phyloP scores from a whole-genome alignment of 176 grass and related monocot species.

The Triticum monococcum region DNA sequence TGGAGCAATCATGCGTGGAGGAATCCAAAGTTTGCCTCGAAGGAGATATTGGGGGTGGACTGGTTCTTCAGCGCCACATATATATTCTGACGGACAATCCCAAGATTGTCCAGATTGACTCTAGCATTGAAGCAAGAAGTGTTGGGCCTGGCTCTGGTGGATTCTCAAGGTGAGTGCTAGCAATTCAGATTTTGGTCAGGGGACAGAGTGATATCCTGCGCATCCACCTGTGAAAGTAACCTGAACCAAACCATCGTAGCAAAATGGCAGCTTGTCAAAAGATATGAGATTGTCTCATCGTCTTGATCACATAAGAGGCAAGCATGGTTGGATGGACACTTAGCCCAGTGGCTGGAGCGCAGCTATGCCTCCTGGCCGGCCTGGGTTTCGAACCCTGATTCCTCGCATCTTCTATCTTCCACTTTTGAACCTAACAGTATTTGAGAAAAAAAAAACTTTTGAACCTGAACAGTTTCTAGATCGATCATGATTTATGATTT shows the following conservation, averaged over 20 bases:
- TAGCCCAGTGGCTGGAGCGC: too few relatives aligned
- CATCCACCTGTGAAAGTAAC: too few relatives aligned
- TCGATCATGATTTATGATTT: not conserved
- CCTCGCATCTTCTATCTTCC: too few relatives aligned
- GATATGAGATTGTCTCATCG: too few relatives aligned
- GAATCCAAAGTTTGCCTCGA: conserved; percentile 73
- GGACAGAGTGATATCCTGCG: too few relatives aligned
- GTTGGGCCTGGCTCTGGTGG: conserved; percentile 88
- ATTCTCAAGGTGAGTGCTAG: conserved; percentile 73
- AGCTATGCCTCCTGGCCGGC: too few relatives aligned
- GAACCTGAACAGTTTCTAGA: not conserved
- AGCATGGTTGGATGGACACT: too few relatives aligned
- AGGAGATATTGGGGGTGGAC: conserved; percentile 86
- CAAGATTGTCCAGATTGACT: conserved; percentile 63
- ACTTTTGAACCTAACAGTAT: too few relatives aligned
- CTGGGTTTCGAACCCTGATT: too few relatives aligned
- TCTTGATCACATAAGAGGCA: too few relatives aligned
- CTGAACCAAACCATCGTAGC: too few relatives aligned
- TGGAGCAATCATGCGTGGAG: conserved; percentile 68
- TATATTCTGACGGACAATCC: conserved; percentile 62
- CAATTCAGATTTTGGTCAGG: not conserved
- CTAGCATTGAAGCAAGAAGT: conserved; percentile 77
- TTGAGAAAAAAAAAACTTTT: not conserved
- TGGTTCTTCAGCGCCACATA: conserved; percentile 73
- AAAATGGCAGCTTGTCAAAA: too few relatives aligned